Conservation (phyloP, 139 green algal species). For the Tetratostichococcus sp. region DNA sequence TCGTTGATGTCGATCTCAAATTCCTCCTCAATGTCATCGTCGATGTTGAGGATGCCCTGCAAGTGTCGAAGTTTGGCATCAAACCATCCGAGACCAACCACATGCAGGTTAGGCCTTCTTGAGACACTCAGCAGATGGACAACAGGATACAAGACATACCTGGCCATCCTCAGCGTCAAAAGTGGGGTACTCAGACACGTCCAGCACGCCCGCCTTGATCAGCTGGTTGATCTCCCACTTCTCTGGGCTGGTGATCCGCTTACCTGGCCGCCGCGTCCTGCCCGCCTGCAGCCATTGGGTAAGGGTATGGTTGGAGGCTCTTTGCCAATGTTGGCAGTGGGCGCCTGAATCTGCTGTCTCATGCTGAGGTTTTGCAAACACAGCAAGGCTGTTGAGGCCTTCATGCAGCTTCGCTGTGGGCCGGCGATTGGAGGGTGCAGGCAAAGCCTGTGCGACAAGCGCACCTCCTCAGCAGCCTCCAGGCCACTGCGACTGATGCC, state of each 20-base stretch:
- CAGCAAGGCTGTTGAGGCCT: no score
- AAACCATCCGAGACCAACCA: no score
- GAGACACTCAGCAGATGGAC: no score
- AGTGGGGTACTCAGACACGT: slow-evolving; percentile 79
- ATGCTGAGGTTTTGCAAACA: no score
- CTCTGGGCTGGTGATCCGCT: slow-evolving; percentile 50
- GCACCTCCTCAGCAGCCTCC: not conserved
- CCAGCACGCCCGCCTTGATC: slow-evolving; percentile 76
- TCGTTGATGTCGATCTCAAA: slow-evolving; percentile 99
- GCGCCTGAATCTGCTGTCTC: no score
- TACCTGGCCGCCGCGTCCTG: slow-evolving; percentile 15
- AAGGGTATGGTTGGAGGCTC: no score
- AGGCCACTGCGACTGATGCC: slow-evolving; percentile 55
- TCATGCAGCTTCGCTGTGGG: no score
- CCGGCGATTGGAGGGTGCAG: no score
- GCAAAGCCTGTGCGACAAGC: no score
- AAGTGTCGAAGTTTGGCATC: not conserved
- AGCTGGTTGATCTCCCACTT: slow-evolving; percentile 55
- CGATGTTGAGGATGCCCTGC: slow-evolving; percentile 31
- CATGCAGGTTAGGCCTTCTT: no score
- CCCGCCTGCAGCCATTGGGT: not conserved
- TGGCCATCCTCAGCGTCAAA: slow-evolving; percentile 80
- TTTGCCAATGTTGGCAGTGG: no score
- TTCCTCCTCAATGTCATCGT: slow-evolving; percentile 83
- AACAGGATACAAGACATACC: slow-evolving; percentile 1